These are phyloP conservation scores for Cladophialophora chaetospira DNA, from an alignment of 2,329 filamentous ascomycete genomes.

Conservation along the genomic window DNA sequence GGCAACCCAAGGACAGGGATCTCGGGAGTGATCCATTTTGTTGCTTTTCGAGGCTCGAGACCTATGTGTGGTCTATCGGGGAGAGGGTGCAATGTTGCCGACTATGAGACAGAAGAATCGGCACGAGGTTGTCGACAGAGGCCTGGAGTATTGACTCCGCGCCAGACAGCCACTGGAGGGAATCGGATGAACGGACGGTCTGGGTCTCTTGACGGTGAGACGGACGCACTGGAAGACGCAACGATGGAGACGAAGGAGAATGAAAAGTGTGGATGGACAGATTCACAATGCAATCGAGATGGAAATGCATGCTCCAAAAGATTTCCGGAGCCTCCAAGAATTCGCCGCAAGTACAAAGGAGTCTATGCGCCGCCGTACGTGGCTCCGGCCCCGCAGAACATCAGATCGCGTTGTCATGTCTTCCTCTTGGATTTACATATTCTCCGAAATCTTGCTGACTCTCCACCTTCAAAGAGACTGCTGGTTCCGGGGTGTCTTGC, in stretches of 20 bases:
- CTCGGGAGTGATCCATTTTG: conserved; percentile 88
- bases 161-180: too few species aligned
- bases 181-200: too few species aligned
- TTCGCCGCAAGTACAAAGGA: background rate
- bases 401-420: too few species aligned
- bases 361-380: background rate
- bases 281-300: background rate
- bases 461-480: too few species aligned
- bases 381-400: background rate
- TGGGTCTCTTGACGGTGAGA: too few species aligned
- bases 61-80: background rate
- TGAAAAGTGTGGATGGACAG: background rate
- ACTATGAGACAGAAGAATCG: too few species aligned
- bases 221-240: background rate
- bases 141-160: too few species aligned
- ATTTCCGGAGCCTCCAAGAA: conserved; percentile 5
- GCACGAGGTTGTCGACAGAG: too few species aligned
- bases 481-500: too few species aligned
- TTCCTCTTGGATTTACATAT: too few species aligned
- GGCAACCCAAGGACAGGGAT: conserved; percentile 95
- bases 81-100: background rate
- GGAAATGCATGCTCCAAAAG: background rate
- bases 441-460: too few species aligned
- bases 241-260: background rate
- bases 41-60: background rate